phyloP scores from a whole-genome alignment of 352 stramenopile species.

The Phytophthora chlamydospora region DNA sequence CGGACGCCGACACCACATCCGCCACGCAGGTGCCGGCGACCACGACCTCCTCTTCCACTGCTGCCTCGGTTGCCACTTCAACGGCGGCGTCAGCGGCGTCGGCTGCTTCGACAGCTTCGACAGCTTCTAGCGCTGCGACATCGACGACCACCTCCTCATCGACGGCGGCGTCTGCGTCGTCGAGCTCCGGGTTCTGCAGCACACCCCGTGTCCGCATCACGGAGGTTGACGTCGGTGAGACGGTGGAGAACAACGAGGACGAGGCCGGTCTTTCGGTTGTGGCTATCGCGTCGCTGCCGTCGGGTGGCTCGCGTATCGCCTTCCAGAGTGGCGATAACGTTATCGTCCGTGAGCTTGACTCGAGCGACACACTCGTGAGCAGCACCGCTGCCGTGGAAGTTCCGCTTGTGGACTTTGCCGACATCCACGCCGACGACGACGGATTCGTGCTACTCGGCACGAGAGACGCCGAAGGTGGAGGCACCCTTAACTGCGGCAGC shows the following conservation, averaged over 20 bases:
- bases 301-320: constrained; percentile 34
- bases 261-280: constrained; percentile 53
- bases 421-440: constrained; percentile 54
- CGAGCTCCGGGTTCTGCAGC: constrained; percentile 11
- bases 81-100: background rate
- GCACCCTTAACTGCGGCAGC: constrained; percentile 61
- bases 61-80: constrained; percentile 3
- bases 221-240: constrained; percentile 44
- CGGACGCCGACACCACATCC: constrained; percentile 13
- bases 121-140: background rate
- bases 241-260: constrained; percentile 46
- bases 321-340: constrained; percentile 54
- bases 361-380: constrained; percentile 44
- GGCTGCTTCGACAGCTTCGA: background rate
- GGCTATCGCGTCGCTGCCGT: constrained; percentile 44
- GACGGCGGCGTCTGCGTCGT: constrained; percentile 2
- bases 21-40: constrained; percentile 7
- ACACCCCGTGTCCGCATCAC: constrained; percentile 43
- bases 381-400: constrained; percentile 38
- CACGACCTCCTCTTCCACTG: background rate
- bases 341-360: constrained; percentile 49
- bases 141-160: background rate
- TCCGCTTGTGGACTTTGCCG: constrained; percentile 48
- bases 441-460: constrained; percentile 55
- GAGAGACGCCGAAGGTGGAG: constrained; percentile 49